phyloP scores from a whole-genome alignment of 192 early-diverging fungal genomes.

The Geranomyces variabilis region DNA sequence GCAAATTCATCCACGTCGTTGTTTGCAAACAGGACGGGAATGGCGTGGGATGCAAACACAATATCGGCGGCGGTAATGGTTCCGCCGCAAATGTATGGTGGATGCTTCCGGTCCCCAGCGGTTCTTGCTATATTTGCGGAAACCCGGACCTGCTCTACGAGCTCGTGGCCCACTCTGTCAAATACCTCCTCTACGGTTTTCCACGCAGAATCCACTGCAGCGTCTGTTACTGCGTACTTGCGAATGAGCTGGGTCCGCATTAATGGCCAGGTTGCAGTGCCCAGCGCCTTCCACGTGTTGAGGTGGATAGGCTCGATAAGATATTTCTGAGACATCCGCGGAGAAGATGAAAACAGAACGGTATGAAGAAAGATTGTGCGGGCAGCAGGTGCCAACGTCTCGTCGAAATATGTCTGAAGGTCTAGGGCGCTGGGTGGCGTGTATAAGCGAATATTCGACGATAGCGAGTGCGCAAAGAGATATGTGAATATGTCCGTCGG shows the following conservation, averaged over 20 bases:
- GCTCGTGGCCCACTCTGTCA: slow-evolving; percentile 18
- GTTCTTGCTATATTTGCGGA: background rate
- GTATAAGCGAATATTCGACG: slow-evolving; percentile 44
- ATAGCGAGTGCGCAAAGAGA: slow-evolving; percentile 52
- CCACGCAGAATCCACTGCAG: slow-evolving; percentile 33
- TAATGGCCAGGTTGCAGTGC: slow-evolving; percentile 36
- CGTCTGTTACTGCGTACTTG: background rate
- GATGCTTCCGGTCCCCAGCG: background rate
- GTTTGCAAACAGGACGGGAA: slow-evolving; percentile 46
- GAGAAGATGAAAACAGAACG: slow-evolving; percentile 5
- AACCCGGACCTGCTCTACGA: slow-evolving; percentile 17
- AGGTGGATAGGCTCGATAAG: slow-evolving; percentile 37
- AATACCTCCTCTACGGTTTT: slow-evolving; percentile 31
- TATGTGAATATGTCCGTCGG: slow-evolving; percentile 49
- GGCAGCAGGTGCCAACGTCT: slow-evolving; percentile 40
- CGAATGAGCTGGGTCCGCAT: slow-evolving; percentile 21
- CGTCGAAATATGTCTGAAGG: slow-evolving; percentile 42
- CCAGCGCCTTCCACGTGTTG: slow-evolving; percentile 27
- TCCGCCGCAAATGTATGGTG: slow-evolving; percentile 32
- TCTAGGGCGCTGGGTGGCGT: slow-evolving; percentile 31
- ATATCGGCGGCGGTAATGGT: slow-evolving; percentile 55
- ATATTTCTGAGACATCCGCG: slow-evolving; percentile 32
- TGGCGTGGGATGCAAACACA: slow-evolving; percentile 41
- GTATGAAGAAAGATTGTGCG: slow-evolving; percentile 37
- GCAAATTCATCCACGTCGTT: slow-evolving; percentile 31